phyloP scores from a whole-genome alignment of 257 asterid genomes.

The Plantago ovata region DNA sequence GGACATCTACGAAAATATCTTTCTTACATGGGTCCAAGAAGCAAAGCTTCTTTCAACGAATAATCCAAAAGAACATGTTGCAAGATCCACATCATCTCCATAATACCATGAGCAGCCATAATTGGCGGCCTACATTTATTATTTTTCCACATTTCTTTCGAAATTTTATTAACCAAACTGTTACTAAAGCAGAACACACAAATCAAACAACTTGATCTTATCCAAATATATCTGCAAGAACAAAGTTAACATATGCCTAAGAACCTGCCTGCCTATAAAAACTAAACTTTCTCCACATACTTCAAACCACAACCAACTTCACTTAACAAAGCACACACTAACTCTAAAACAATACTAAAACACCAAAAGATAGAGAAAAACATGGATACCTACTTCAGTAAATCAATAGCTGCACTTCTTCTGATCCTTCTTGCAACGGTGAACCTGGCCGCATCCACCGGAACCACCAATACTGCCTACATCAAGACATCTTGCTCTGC shows the following conservation, averaged over 20 bases:
- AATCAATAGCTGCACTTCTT: constrained; percentile 16
- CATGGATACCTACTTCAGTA: constrained; percentile 29
- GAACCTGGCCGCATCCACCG: constrained; percentile 16
- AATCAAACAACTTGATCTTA: not conserved
- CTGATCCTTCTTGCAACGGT: constrained; percentile 19
- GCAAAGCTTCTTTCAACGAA: too few species aligned
- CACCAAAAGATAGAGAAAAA: not conserved
- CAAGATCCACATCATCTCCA: too few species aligned
- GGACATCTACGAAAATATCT: too few species aligned
- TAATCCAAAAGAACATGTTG: too few species aligned
- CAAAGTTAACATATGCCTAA: too few species aligned
- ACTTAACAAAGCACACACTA: not conserved
- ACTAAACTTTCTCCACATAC: constrained; percentile 4
- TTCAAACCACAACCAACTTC: constrained; percentile 11
- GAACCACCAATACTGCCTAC: constrained; percentile 35
- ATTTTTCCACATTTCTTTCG: too few species aligned
- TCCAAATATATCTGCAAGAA: not conserved
- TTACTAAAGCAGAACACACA: not conserved
- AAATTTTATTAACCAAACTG: too few species aligned
- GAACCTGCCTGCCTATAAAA: constrained; percentile 7
- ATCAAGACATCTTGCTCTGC: constrained; percentile 54
- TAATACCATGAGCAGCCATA: too few species aligned
- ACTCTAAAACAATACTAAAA: not conserved
- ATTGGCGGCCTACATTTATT: too few species aligned
- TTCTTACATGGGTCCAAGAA: too few species aligned